Evolutionary conservation across 2,329 filamentous ascomycete species (phyloP).

Genomic region (Delphinella strobiligena): DNA sequence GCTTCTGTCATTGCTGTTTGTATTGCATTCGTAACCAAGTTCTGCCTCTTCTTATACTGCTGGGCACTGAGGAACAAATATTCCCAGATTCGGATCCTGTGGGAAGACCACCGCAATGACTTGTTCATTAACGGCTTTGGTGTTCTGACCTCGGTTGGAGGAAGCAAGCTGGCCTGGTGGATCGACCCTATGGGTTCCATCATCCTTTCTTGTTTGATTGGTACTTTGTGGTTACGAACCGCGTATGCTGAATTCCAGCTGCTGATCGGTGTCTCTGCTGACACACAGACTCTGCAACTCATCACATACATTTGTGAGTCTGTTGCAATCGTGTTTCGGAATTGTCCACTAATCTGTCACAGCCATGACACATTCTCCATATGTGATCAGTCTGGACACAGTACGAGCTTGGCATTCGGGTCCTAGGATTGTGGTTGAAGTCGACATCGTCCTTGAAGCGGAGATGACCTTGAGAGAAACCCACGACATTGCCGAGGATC

Average conservation of each 20-base stretch:
- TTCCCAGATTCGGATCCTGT: conserved; percentile 80
- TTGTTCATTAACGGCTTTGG: conserved; percentile 84
- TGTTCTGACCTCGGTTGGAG: conserved; percentile 83
- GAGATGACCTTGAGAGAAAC: conserved; percentile 60
- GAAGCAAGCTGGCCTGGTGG: conserved; percentile 81
- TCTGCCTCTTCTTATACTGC: conserved; percentile 79
- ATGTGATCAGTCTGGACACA: conserved; percentile 80
- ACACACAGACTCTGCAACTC: conserved; percentile 76
- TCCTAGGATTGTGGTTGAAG: conserved; percentile 80
- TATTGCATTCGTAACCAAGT: conserved; percentile 75
- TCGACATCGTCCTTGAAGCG: conserved; percentile 88
- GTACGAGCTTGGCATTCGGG: conserved; percentile 89
- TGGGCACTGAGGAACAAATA: conserved; percentile 85
- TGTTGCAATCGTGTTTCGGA: not conserved
- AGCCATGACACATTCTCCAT: conserved; percentile 72
- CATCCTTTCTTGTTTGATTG: conserved; percentile 66
- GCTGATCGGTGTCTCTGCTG: conserved; percentile 78
- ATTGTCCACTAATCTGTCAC: not conserved
- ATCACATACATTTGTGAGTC: conserved; percentile 78
- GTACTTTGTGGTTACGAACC: conserved; percentile 69
- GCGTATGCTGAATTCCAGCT: conserved; percentile 84
- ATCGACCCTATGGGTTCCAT: conserved; percentile 89
- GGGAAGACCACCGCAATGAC: conserved; percentile 96
- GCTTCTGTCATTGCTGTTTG: conserved; percentile 76
- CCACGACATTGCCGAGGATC: conserved; percentile 85